Conservation (phyloP, 2,329 filamentous ascomycete species). For the Exophiala spinifera region DNA sequence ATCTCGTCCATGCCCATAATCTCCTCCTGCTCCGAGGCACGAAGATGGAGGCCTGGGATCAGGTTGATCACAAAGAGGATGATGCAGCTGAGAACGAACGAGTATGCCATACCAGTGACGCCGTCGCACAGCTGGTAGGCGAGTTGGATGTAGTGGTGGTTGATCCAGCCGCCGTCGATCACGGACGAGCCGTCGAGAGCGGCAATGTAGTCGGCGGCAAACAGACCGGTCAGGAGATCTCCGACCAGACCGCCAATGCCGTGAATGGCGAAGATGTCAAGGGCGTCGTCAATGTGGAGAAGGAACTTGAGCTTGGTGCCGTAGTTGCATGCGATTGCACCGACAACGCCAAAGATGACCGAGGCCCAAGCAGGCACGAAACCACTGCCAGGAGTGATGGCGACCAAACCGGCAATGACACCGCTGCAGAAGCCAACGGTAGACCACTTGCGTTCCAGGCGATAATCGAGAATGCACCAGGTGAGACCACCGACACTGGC, state of each 20-base stretch:
- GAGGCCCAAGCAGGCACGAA: constrained; percentile 71
- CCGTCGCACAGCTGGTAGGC: constrained; percentile 58
- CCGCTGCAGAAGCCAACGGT: constrained; percentile 92
- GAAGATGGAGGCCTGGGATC: constrained; percentile 56
- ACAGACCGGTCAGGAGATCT: constrained; percentile 56
- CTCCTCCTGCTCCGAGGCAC: constrained; percentile 56
- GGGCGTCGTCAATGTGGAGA: constrained; percentile 55
- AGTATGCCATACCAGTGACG: constrained; percentile 54
- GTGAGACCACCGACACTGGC: constrained; percentile 82
- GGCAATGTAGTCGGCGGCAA: constrained; percentile 50
- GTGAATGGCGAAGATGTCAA: constrained; percentile 61
- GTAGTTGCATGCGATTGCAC: constrained; percentile 48
- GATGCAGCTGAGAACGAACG: constrained; percentile 52
- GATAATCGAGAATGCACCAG: constrained; percentile 85
- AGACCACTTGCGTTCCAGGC: constrained; percentile 86
- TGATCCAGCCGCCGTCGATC: constrained; percentile 51
- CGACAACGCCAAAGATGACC: constrained; percentile 52
- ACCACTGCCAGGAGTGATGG: constrained; percentile 83
- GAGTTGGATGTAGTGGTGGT: constrained; percentile 54
- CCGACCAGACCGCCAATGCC: constrained; percentile 59
- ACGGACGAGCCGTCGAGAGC: constrained; percentile 59
- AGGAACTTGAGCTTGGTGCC: constrained; percentile 51
- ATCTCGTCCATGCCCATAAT: constrained; percentile 63
- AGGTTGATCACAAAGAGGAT: constrained; percentile 56
- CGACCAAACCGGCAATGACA: constrained; percentile 80